phyloP scores from a whole-genome alignment of 257 asterid genomes.

The Solanum neorickii region DNA sequence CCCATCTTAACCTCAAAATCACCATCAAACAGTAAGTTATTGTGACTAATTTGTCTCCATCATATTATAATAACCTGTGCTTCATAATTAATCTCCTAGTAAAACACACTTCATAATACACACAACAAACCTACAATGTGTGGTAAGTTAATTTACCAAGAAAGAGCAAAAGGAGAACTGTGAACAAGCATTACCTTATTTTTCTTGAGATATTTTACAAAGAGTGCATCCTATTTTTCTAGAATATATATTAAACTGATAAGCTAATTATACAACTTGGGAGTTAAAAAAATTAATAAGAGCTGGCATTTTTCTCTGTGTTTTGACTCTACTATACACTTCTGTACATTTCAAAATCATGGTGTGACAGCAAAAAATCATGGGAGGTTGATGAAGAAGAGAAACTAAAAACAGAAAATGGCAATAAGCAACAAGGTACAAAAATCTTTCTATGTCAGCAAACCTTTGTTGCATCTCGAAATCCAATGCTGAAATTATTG shows the following conservation, averaged over 20 bases:
- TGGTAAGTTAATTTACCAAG: not conserved
- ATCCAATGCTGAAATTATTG: constrained; percentile 3
- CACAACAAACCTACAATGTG: not conserved
- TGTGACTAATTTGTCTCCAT: no score
- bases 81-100: not conserved
- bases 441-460: not conserved
- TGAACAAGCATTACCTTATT: not conserved
- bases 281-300: not conserved
- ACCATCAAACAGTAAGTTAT: not conserved
- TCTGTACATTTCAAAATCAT: not conserved
- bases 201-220: not conserved
- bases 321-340: not conserved
- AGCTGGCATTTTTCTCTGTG: not conserved
- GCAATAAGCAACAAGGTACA: not conserved
- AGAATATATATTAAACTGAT: not conserved
- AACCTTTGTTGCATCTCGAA: constrained; percentile 6
- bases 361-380: not conserved
- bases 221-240: not conserved
- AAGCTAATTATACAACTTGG: not conserved
- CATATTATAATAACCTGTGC: not conserved
- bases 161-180: not conserved
- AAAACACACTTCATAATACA: not conserved
- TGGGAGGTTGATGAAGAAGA: not conserved
- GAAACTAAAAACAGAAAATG: not conserved
- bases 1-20: not conserved